Base-by-base conservation (phyloP, 371 early-diverging fungal genomes). In the Mortierella sp. region DNA sequence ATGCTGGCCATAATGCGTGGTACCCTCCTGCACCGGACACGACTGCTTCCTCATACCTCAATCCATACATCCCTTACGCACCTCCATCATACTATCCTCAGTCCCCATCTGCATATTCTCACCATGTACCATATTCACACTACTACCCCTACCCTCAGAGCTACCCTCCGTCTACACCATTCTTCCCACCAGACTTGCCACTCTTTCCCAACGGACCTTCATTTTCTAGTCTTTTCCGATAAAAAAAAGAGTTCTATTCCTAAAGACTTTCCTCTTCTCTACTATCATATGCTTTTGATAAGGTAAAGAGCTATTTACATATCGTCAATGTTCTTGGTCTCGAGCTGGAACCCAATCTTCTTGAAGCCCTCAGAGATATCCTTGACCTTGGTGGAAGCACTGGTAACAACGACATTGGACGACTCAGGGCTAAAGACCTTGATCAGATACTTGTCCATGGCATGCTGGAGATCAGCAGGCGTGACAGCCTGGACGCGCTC, bases 381-480 rank as follows among this genome's bases (percentile, higher is more conserved):
- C 56, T 82, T 80, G 27, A 89, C 82, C 83, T 93, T 93, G 72
- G 80, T 88, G 2, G 92, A 88, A 11, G 93, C 88, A 58, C 92
- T 90, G 56, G 91, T 89, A 3, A 92, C 92, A 41, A 92, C 91
- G 29, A 92, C 90, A 72, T 92, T 90, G 41, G 92, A 91, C 27
- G 85, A 84, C 1, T 89, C 89, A 6, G 92, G 89, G 38, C 84
- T 83, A 87, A 93, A 93, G 81, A 92, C 86, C 71, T 89, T 87
- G 65, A 88, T 83, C 81, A 93, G 88, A 77, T 93, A 93, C 94
- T 75, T 93, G 91, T 75, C 95, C 96, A 68, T 84, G 55, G 60
- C 84, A 72, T 75, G 78, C 70, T 81, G 82, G 70, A 78, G 60
- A 41, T 74, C 78, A 38, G 80, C 83, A 27, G 79, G 83, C 2